A percentile compares a stretch with the other conserved stretches of the same genome.
Evolutionary conservation across 139 green algal species (phyloP).

Genomic region (Chlorella sp.): DNA sequence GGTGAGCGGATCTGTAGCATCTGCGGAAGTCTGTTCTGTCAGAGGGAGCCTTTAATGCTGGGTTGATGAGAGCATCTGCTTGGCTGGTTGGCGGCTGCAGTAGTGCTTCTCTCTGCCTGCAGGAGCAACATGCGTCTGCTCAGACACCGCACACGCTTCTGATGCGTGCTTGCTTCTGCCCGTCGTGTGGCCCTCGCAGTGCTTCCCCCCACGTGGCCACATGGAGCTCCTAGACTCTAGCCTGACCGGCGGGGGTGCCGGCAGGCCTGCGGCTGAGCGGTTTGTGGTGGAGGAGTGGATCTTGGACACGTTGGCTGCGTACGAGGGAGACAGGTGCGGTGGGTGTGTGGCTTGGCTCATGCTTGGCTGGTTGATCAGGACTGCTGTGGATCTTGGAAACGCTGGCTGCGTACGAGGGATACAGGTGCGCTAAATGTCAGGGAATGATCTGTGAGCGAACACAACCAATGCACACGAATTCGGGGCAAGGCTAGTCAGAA

Average conservation of each 20-base stretch:
- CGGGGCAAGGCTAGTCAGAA: background rate
- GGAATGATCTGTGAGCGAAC: no score
- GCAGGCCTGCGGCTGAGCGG: conserved; percentile 49
- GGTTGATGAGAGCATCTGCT: no score
- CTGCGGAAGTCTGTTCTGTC: no score
- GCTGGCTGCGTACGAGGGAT: conserved; percentile 22
- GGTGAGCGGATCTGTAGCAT: no score
- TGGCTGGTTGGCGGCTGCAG: no score
- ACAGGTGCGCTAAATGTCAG: conserved; percentile 8
- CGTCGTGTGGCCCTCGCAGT: background rate
- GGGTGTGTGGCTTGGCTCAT: no score
- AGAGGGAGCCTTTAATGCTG: no score
- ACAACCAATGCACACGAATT: background rate
- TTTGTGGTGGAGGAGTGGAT: conserved; percentile 79
- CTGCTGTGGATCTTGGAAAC: conserved; percentile 79
- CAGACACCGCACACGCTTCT: no score
- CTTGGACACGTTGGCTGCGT: conserved; percentile 57
- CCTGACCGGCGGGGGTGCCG: conserved; percentile 56
- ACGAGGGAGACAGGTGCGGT: conserved; percentile 9
- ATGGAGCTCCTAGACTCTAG: conserved; percentile 58
- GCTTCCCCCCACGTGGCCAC: conserved; percentile 61
- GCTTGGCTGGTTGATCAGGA: no score
- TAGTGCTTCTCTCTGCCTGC: no score
- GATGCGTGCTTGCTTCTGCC: no score
- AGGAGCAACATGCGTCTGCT: no score